Base-by-base conservation (phyloP, 1,284 basidiomycete genomes). In the Papiliotrema laurentii region DNA sequence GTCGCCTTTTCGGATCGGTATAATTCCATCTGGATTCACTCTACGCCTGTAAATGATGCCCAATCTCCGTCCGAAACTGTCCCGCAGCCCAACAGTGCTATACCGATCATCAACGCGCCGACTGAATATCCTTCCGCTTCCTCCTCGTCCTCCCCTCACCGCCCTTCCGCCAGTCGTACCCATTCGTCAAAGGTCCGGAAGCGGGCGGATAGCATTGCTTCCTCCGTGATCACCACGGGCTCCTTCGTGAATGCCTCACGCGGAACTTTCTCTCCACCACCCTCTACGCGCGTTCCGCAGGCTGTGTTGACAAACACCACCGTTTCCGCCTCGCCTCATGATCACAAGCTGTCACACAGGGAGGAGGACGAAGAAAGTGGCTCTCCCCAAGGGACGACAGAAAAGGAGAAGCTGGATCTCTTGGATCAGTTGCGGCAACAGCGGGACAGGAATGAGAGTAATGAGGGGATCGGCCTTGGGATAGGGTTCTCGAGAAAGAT, bases 1-100 rank as follows among this genome's bases (percentile, higher is more conserved):
- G 54, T 60, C 30, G 70, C 68, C 6, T 39, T 71, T 31, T 31
- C 30, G 10, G 63, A 63, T 2, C 54, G 49, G 3, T 62, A 68
- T 51, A 69, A 69, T 45, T 62, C 60, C 0, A 47, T 72, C n/a
- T 72, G 66, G 66, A 54, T 72, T 43, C 31, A 52, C 14, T 40
- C 43, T 11, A 25, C 38, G 4, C 21, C 40, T 22, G 4, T 48
- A 3, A 9, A 30, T 18, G 4, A 16, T 22, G 1, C 14, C n/a
- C 14, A 43, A 37, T 30, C 45, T 5, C 34, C 14, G 21, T 14
- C 24, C 27, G 28, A 18, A 26, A 19, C 28, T 5, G 26, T 46
- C 14, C 41, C 47, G 43, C 27, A 43, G 25, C 35, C 38, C 21
- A 22, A 28, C 39, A 42, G 33, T 30, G 28, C 45, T 27, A 39